Evolutionary conservation across 2,329 filamentous ascomycete genomes (phyloP), one percentile per base, ranked within the genome.

Genomic region (Thyridium curvatum): DNA sequence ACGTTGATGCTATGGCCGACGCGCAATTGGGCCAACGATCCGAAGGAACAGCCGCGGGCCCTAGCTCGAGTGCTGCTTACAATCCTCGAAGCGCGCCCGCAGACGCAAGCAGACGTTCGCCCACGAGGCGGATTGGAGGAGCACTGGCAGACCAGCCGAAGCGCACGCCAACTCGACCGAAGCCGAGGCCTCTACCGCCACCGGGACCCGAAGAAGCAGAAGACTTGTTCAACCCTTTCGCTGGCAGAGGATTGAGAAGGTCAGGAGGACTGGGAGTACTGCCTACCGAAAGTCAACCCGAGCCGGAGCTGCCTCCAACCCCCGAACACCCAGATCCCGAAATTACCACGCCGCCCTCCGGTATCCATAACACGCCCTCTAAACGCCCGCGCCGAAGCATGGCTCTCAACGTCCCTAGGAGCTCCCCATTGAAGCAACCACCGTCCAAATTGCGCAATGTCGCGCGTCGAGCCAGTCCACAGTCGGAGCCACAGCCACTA

Each of bases 241-340:
- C 56, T 4, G 55, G 63, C 3, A 56, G 61, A 8, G 52, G 50
- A 2, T 40, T 65, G 17, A 58, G 58, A 8, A 61, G 64, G 21
- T 61, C 52, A 18, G 66, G 49, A 18, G 66, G 49, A 18, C 62
- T 49, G n/a, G 58, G 43, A 14, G 58, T 54, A 6, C 56, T 60
- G 2, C 45, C 61, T 1, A 55, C 58, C 1, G 41, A 48, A 7
- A 45, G 54, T 3, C 58, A 58, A 7, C n/a, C 68, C 68, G 79
- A 85, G 48, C 80, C 80, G 2, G 78, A 83, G 35, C 65, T 86
- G 5, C 82, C 82, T 3, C 76, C 76, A 0, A 75, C 75, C 0
- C 71, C 72, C 1, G 65, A 66, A 21, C 64, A 71, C 35, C 62
- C 61, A 2, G 77, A 81, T 41, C 67, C 71, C 0, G 62, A 74